A percentile compares a stretch with the other conserved stretches of the same genome.
These are phyloP conservation scores for Podospora tetraspora DNA, from an alignment of 495 filamentous ascomycete genomes.

Conservation along the genomic window DNA sequence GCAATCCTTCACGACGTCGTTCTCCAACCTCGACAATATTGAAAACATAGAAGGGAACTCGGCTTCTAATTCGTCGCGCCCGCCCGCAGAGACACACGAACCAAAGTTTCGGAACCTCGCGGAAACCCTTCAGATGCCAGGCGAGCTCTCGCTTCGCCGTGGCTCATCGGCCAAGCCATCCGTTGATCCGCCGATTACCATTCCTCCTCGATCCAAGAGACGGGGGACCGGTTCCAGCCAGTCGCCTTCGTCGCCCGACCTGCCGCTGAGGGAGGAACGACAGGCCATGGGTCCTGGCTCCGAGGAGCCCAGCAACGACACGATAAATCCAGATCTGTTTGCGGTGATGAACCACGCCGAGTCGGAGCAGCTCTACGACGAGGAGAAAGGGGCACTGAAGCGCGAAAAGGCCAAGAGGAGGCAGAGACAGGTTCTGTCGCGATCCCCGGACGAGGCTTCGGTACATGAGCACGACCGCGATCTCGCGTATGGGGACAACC, in stretches of 20 bases:
- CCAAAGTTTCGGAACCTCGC: neutral
- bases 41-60: slow-evolving; percentile 9
- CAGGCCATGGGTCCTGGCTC: neutral
- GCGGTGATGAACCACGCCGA: neutral
- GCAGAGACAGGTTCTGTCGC: neutral
- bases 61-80: neutral
- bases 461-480: neutral
- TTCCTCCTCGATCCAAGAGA: slow-evolving; percentile 27
- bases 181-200: neutral
- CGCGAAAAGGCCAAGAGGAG: neutral
- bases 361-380: neutral
- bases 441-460: neutral
- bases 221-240: slow-evolving; percentile 6
- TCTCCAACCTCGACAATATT: slow-evolving; percentile 18
- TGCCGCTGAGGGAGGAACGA: neutral
- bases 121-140: neutral
- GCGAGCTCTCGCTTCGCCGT: slow-evolving; percentile 13
- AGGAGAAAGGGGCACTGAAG: neutral
- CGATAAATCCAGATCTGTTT: neutral
- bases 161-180: neutral
- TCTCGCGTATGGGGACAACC: neutral
- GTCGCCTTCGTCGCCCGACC: neutral
- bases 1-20: slow-evolving; percentile 23
- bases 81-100: neutral
- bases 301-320: neutral